Conservation (phyloP, 2,329 filamentous ascomycete genomes). For the Bertia moriformis region DNA sequence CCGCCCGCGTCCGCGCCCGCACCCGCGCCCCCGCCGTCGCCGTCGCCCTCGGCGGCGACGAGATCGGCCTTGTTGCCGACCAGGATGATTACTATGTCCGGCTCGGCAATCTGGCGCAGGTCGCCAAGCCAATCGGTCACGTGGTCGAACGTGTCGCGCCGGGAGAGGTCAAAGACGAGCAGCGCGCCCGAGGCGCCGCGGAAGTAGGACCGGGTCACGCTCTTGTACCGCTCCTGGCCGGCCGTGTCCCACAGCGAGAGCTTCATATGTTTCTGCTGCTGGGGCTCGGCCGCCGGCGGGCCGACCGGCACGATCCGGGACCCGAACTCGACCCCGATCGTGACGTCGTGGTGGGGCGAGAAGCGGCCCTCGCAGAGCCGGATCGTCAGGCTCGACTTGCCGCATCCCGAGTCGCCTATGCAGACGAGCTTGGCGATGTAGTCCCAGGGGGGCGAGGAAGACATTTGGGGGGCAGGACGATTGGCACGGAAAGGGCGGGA, state of each 20-base stretch:
- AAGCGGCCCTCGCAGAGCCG: conserved; percentile 94
- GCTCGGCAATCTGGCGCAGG: conserved; percentile 84
- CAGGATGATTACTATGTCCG: conserved; percentile 83
- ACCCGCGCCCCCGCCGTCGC: conserved; percentile 28
- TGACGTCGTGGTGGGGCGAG: conserved; percentile 87
- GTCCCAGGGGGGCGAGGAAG: conserved; percentile 71
- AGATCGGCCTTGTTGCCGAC: conserved; percentile 94
- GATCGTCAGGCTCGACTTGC: conserved; percentile 87
- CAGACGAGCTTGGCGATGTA: conserved; percentile 98
- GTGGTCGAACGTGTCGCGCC: conserved; percentile 71
- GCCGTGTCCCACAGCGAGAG: conserved; percentile 90
- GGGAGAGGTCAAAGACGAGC: conserved; percentile 87
- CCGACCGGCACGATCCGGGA: conserved; percentile 84
- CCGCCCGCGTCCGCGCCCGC: conserved; percentile 65
- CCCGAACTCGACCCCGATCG: conserved; percentile 92
- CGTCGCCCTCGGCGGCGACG: conserved; percentile 26
- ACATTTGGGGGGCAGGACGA: too few species aligned
- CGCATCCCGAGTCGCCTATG: conserved; percentile 90
- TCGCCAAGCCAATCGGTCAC: conserved; percentile 91
- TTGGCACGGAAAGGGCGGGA: too few species aligned
- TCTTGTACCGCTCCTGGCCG: conserved; percentile 94
- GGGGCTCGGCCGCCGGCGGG: conserved; percentile 34
- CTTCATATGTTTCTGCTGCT: conserved; percentile 69
- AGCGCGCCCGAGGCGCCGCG: conserved; percentile 57
- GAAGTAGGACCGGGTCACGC: conserved; percentile 75